phyloP scores from a whole-genome alignment of 192 early-diverging fungal genomes.

The Spinellus fusiger region DNA sequence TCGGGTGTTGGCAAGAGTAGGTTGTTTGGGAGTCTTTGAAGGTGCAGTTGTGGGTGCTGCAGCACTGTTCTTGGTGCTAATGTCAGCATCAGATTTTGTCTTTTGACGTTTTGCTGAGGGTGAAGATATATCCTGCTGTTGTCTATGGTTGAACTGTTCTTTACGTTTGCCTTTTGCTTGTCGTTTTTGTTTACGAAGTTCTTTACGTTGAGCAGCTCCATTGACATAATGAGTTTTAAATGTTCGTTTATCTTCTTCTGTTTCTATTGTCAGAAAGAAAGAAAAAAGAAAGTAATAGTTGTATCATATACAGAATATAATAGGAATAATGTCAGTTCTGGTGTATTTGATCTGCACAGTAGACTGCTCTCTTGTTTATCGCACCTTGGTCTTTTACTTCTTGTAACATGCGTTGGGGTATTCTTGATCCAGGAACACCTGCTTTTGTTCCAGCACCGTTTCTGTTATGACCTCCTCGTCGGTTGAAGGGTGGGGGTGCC shows the following conservation, averaged over 20 bases:
- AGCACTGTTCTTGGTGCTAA: neutral
- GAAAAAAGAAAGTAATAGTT: neutral
- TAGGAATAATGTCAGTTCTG: neutral
- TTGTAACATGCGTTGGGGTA: constrained; percentile 4
- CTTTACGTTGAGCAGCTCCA: constrained; percentile 38
- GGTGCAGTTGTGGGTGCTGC: neutral
- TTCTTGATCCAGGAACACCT: constrained; percentile 1
- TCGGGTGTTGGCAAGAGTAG: no score
- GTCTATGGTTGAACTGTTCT: constrained; percentile 6
- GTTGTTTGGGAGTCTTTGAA: no score
- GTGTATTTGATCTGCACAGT: neutral
- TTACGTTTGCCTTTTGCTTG: constrained; percentile 31
- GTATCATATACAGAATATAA: neutral
- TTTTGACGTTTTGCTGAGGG: constrained; percentile 3
- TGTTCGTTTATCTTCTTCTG: constrained; percentile 40
- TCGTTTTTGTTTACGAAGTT: constrained; percentile 42
- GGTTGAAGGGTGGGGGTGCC: neutral
- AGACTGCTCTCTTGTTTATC: neutral
- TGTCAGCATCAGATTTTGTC: neutral
- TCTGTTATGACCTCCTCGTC: neutral
- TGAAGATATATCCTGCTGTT: constrained; percentile 23
- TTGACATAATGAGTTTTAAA: constrained; percentile 44
- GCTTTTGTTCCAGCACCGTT: neutral
- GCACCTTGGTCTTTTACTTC: constrained; percentile 13
- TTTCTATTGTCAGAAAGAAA: constrained; percentile 8